Evolutionary conservation across 78 protist genomes (phyloP).

Genomic region (Dictyostelium capitatum): DNA sequence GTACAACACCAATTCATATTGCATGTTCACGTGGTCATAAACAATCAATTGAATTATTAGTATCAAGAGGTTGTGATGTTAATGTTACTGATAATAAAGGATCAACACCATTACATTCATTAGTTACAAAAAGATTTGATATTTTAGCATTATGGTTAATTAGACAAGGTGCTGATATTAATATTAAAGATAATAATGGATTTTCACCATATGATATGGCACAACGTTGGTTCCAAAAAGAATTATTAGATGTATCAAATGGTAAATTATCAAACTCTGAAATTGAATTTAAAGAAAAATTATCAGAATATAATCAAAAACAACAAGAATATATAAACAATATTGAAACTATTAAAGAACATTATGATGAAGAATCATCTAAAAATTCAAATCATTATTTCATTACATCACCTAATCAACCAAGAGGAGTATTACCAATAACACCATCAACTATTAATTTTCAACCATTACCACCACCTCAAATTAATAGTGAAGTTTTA

Average conservation of each 20-base stretch:
- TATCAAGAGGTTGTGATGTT: constrained; percentile 59
- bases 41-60: constrained; percentile 60
- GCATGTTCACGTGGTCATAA: constrained; percentile 62
- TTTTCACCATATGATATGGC: constrained; percentile 58
- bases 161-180: constrained; percentile 58
- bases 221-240: constrained; percentile 67
- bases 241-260: constrained; percentile 39
- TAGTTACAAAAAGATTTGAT: constrained; percentile 54
- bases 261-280: constrained; percentile 32
- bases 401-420: not conserved
- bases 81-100: constrained; percentile 53
- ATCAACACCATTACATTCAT: constrained; percentile 57
- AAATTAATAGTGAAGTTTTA: constrained; percentile 15
- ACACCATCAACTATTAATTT: not conserved
- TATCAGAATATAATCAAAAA: not conserved
- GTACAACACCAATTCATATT: constrained; percentile 66
- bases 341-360: not conserved
- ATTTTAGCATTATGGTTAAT: constrained; percentile 68
- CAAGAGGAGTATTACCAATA: not conserved
- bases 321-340: not conserved
- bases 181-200: constrained; percentile 31
- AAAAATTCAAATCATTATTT: not conserved
- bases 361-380: not conserved
- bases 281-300: not conserved
- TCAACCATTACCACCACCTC: too few species aligned